Evolutionary conservation across 495 filamentous ascomycete species (phyloP).

Genomic region (Penicillium verhagenii): DNA sequence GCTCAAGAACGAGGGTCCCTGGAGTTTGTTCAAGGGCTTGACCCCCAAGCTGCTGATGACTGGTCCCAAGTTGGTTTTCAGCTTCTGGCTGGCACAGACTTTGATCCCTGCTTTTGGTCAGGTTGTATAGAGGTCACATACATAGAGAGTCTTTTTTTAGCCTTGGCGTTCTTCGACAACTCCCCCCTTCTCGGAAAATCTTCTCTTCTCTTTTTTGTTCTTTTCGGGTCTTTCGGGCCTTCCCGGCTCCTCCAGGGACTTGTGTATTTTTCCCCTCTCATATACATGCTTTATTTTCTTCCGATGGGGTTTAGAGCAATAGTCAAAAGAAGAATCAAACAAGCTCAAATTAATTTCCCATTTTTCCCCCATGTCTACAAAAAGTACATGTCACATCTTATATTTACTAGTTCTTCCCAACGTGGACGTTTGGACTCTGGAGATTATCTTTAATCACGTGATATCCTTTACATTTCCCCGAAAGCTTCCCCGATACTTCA

Average conservation of each 20-base stretch:
- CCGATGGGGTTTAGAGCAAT: conserved; percentile 6
- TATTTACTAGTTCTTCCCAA: too few relatives aligned
- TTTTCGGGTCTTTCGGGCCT: conserved; percentile 9
- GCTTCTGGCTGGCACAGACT: conserved; percentile 98
- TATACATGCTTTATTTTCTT: conserved; percentile 22
- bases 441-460: too few relatives aligned
- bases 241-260: conserved; percentile 5
- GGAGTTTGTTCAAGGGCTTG: conserved; percentile 95
- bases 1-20: conserved; percentile 80
- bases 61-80: conserved; percentile 97
- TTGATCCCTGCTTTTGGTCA: conserved; percentile 73
- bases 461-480: neutral
- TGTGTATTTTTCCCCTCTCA: conserved; percentile 22
- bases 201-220: conserved; percentile 8
- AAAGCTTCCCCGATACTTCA: neutral
- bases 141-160: conserved; percentile 20
- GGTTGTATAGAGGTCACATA: conserved; percentile 46
- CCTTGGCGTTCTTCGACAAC: conserved; percentile 21
- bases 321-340: conserved; percentile 11
- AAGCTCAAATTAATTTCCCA: neutral
- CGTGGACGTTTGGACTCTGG: too few relatives aligned
- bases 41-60: conserved; percentile 98
- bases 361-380: neutral
- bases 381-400: too few relatives aligned
- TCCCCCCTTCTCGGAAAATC: conserved; percentile 11